These are phyloP conservation scores for Prinsepia uniflora DNA, from an alignment of 306 rosid species.

Conservation along the genomic window DNA sequence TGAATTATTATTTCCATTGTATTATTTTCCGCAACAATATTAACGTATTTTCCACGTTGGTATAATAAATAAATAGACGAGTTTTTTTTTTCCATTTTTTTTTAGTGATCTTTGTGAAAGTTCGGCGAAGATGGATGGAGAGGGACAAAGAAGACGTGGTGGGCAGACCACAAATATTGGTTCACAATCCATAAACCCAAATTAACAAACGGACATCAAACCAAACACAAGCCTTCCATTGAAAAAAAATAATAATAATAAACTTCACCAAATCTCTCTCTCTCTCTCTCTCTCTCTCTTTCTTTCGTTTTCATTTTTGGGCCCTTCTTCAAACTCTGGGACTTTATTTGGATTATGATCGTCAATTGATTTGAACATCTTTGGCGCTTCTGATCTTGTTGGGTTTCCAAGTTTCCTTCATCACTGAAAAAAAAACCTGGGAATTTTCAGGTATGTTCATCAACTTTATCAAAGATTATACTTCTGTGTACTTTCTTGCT, in stretches of 20 bases:
- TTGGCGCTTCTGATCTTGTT: constrained; percentile 20
- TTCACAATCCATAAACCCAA: constrained; percentile 19
- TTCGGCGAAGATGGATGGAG: constrained; percentile 24
- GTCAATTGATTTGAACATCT: constrained; percentile 6
- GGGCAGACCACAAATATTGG: constrained; percentile 56
- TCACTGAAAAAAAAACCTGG: constrained; percentile 20
- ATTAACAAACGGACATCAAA: not conserved
- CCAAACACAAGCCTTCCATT: no score
- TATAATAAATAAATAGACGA: no score
- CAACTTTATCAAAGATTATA: not conserved
- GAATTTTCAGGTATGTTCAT: constrained; percentile 20
- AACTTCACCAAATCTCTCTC: not conserved
- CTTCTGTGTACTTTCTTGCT: constrained; percentile 8
- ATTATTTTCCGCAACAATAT: no score
- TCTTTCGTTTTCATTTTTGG: not conserved
- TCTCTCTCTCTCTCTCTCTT: not conserved
- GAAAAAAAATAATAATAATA: no score
- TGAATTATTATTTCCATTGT: no score
- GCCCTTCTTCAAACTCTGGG: not conserved
- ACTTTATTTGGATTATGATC: constrained; percentile 7
- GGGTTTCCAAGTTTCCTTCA: not conserved
- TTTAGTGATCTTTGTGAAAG: not conserved
- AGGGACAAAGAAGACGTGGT: constrained; percentile 43
- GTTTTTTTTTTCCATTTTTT: not conserved
- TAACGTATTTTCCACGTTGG: no score